Base-by-base conservation (phyloP, 1,284 basidiomycete species). In the Trametes versicolor region DNA sequence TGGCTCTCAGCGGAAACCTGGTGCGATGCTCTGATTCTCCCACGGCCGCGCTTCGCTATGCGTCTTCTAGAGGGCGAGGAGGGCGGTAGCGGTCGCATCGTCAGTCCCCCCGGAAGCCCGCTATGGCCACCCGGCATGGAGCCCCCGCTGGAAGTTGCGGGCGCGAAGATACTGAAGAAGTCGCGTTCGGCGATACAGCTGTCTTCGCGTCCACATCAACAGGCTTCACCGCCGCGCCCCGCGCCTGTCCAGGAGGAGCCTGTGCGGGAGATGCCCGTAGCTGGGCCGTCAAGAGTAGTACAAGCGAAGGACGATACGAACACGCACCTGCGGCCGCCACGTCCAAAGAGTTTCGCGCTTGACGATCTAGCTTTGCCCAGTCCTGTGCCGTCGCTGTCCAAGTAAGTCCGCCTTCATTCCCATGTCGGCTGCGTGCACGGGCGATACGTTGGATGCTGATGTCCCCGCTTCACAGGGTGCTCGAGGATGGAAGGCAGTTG, bases 11-110 rank as follows among this genome's bases (percentile, higher is more conserved):
- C 90, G 0, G 90, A 93, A 76, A 88, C 89, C 12, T 92, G 91
- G 90, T 93, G 92, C 75, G 90, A 92, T 70, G 91, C 91, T 1
- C 70, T 93, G 4, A 76, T 93, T 47, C 88, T 93, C 62, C 92
- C 91, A 4, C 83, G 90, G 0, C 92, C 91, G 6, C 82, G 90
- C 54, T 85, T 93, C 69, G 86, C 84, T 71, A 66, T 88, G 63
- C 75, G 75, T 27, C 64, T 73, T 29, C 72, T 73, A 9, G 78
- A 78, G 36, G 72, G 64, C 13, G 70, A 70, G 48, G 64, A 37
- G 59, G 60, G 51, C 27, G 41, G 68, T n/a, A 78, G 73, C 60
- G 79, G 77, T 9, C 73, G 81, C 36, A 81, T 85, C 29, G 81
- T 85, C 50, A 85, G 84, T 67, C 85, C 88, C 1, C 83, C 84